A percentile compares a stretch with the other conserved stretches of the same genome.
These are phyloP conservation scores for Debaryomycetaceae sp. DNA, from an alignment of 1,139 yeast genomes.

Conservation along the genomic window DNA sequence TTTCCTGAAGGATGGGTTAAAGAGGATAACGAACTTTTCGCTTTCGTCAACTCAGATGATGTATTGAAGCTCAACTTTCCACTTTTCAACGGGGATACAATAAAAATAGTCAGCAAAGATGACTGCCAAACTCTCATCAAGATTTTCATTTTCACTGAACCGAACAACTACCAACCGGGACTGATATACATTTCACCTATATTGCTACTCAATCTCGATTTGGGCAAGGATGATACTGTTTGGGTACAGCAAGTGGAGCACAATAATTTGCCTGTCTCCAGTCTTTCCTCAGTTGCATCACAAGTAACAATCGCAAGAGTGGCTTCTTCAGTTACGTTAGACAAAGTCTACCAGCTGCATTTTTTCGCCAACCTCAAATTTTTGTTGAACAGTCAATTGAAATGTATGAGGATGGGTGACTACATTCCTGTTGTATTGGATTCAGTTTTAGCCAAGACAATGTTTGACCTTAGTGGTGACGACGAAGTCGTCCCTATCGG, in stretches of 20 bases:
- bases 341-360: slow-evolving; percentile 59
- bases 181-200: slow-evolving; percentile 62
- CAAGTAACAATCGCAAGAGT: slow-evolving; percentile 60
- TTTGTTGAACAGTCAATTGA: slow-evolving; percentile 53
- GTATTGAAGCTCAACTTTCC: slow-evolving; percentile 54
- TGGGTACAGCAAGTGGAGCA: slow-evolving; percentile 19
- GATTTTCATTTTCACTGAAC: slow-evolving; percentile 62
- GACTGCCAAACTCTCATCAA: slow-evolving; percentile 34
- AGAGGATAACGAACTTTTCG: slow-evolving; percentile 46
- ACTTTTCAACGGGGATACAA: slow-evolving; percentile 67
- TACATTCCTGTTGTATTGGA: slow-evolving; percentile 77
- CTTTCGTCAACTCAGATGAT: slow-evolving; percentile 50
- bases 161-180: slow-evolving; percentile 42
- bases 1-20: slow-evolving; percentile 28
- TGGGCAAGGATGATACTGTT: slow-evolving; percentile 28
- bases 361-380: slow-evolving; percentile 62
- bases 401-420: slow-evolving; percentile 63
- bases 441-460: slow-evolving; percentile 59
- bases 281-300: slow-evolving; percentile 31
- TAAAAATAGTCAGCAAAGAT: slow-evolving; percentile 30
- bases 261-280: slow-evolving; percentile 16
- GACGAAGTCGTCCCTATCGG: slow-evolving; percentile 53
- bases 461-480: slow-evolving; percentile 37
- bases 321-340: slow-evolving; percentile 69
- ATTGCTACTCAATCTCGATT: slow-evolving; percentile 48